phyloP scores from a whole-genome alignment of 73 alveolate species.

The Paramecium sonneborni region DNA sequence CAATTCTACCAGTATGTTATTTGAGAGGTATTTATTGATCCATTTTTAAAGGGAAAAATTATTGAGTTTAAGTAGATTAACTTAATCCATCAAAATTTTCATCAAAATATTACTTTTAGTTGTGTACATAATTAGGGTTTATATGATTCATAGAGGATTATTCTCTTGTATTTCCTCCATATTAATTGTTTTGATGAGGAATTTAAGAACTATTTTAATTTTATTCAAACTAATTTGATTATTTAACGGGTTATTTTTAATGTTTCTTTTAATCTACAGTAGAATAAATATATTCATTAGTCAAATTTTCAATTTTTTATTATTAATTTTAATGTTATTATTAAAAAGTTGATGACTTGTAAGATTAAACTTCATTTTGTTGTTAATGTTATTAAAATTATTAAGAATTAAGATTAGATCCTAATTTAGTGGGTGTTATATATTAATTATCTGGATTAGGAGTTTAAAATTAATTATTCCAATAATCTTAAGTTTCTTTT shows the following conservation, averaged over 20 bases:
- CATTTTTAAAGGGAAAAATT: neutral
- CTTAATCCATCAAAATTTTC: slow-evolving; percentile 60
- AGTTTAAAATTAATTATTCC: neutral
- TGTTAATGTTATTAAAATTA: neutral
- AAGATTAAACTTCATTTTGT: neutral
- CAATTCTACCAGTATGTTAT: neutral
- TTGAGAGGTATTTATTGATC: neutral
- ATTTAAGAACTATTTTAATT: neutral
- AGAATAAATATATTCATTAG: neutral
- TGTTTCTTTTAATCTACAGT: neutral
- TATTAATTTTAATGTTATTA: neutral
- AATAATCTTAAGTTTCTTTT: neutral
- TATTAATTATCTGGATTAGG: neutral
- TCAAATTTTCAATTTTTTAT: neutral
- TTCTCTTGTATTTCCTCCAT: neutral
- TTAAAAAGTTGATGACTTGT: neutral
- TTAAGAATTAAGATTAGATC: neutral
- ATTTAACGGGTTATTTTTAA: neutral
- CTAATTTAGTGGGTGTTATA: neutral
- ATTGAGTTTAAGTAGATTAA: neutral
- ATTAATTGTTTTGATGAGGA: neutral
- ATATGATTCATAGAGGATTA: neutral
- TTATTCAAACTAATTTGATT: neutral
- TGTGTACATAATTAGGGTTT: neutral
- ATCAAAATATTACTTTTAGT: neutral